phyloP scores from a whole-genome alignment of 176 grass and related monocot species.

The Musa schizocarpa region DNA sequence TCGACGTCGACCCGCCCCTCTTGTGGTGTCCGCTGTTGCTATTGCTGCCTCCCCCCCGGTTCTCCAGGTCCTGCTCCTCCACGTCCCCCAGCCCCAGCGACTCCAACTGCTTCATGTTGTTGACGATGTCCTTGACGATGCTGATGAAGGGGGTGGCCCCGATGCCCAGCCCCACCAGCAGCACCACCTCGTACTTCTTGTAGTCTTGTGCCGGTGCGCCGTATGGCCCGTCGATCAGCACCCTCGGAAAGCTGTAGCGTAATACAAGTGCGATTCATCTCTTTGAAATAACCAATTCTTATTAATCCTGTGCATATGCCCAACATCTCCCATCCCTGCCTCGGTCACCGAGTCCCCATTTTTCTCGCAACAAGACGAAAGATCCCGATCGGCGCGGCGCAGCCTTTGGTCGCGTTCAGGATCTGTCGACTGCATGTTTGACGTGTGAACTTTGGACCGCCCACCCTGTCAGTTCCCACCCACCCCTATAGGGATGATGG shows the following conservation, averaged over 20 bases:
- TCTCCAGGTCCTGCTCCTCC: not conserved
- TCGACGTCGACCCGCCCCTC: not conserved
- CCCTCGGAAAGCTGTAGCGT: conserved; percentile 50
- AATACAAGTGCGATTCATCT: too few relatives aligned
- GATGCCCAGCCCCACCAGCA: conserved; percentile 86
- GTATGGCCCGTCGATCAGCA: conserved; percentile 87
- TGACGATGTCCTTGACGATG: conserved; percentile 94
- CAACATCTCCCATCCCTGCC: too few relatives aligned
- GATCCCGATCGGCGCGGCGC: too few relatives aligned
- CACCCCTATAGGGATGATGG: too few relatives aligned
- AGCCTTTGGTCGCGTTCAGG: too few relatives aligned
- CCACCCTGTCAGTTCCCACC: too few relatives aligned
- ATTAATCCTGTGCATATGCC: too few relatives aligned
- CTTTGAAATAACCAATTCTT: too few relatives aligned
- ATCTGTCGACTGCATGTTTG: too few relatives aligned
- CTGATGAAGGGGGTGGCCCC: conserved; percentile 93
- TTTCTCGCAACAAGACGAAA: too few relatives aligned
- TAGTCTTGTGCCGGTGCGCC: conserved; percentile 95
- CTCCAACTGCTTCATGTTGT: conserved; percentile 54
- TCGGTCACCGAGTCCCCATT: too few relatives aligned
- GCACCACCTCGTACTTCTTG: conserved; percentile 65
- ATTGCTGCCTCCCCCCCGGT: not conserved
- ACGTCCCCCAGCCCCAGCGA: conserved; percentile 25
- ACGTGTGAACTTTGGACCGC: too few relatives aligned
- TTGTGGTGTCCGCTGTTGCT: conserved; percentile 26